Base-by-base conservation (phyloP, 441 rosid species). In the Omphalea diandra region DNA sequence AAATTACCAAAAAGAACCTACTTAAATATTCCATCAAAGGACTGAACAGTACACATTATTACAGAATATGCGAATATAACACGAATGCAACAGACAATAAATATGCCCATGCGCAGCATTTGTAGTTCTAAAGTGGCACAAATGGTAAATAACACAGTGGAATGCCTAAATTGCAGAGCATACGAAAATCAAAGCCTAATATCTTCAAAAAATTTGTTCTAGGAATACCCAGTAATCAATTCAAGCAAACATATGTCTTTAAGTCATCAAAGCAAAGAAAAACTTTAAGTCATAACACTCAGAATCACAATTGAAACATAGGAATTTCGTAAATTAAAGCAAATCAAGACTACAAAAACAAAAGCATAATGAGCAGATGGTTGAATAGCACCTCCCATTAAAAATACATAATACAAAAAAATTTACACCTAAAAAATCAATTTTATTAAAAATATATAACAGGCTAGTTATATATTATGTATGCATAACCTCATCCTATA, bases 1-100 rank as follows among this genome's bases (percentile, higher is more conserved):
- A 66, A 57, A 26, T 31, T 22, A 67, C 46, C 41, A 14, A 63
- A 63, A 70, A 49, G 54, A 54, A 67, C 43, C 59, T 9, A 63
- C 43, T 59, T 24, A 22, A 38, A 36, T 20, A 32, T 26, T 67
- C n/a, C 20, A 54, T 40, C 27, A 49, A 58, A 63, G 38, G 24
- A 55, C 57, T 24, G 64, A 35, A 71, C 60, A 54, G 57, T n/a
- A n/a, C n/a, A 70, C 29, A 26, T n/a, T 26, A 24, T 54, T 33
- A 40, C 14, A 38, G 2, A 26, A 72, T 32, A 65, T 43, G 1
- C 40, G 55, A 43, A 22, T 8, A 55, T 18, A 64, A 63, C 40
- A 22, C 0, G 17, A 29, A 15, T 32, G 40, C 53, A 63, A 29
- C 14, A 22, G 46, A 29, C 57, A 65, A 15, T 10, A 22, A 26